These are phyloP conservation scores for Immersiporthe knoxdaviesiana DNA, from an alignment of 2,329 filamentous ascomycete species.

Conservation along the genomic window DNA sequence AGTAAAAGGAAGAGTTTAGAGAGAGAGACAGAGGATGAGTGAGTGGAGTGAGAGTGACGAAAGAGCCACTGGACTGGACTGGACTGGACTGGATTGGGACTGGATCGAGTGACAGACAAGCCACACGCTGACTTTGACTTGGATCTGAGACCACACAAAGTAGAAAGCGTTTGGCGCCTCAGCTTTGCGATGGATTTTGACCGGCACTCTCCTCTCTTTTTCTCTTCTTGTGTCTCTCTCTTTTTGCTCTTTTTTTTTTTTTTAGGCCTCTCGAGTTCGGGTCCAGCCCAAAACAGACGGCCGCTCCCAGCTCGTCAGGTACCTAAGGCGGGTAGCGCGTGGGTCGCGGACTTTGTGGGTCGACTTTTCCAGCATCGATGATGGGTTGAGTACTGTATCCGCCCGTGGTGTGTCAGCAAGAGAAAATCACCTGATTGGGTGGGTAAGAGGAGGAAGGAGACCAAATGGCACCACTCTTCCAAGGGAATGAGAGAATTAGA, in stretches of 20 bases:
- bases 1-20: neutral
- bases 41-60: conserved; percentile 6
- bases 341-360: neutral
- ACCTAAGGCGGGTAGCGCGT: neutral
- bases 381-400: neutral
- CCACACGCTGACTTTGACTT: neutral
- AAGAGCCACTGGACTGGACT: neutral
- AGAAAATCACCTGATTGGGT: neutral
- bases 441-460: neutral
- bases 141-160: neutral
- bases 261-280: neutral
- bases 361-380: neutral
- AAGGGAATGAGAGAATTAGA: neutral
- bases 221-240: neutral
- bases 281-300: neutral
- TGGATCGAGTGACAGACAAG: neutral
- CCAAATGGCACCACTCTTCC: neutral
- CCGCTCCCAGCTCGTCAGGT: neutral
- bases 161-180: neutral
- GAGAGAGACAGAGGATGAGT: neutral
- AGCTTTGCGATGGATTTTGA: neutral
- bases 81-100: neutral
- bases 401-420: no score
- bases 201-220: neutral
- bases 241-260: no score